Evolutionary conservation across 805 yeast species (phyloP).

Genomic region (Phaffomyces antillensis): DNA sequence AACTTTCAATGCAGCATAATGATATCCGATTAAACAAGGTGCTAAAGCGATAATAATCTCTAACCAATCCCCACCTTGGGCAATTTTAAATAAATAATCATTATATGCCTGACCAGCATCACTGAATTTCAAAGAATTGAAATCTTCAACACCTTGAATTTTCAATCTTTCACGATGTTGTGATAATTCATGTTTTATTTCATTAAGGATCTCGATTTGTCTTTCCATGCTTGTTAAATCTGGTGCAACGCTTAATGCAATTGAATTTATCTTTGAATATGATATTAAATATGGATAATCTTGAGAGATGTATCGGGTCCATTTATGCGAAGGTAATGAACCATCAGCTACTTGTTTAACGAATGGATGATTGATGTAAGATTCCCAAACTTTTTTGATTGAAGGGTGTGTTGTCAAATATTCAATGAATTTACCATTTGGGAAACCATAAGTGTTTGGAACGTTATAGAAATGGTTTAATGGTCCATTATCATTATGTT

Average conservation of each 20-base stretch:
- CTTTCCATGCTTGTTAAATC: slow-evolving; percentile 41
- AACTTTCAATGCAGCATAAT: slow-evolving; percentile 36
- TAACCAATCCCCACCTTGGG: slow-evolving; percentile 49
- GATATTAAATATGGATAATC: slow-evolving; percentile 66
- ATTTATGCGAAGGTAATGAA: slow-evolving; percentile 40
- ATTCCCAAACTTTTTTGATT: slow-evolving; percentile 48
- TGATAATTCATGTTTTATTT: slow-evolving; percentile 47
- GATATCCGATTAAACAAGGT: slow-evolving; percentile 68
- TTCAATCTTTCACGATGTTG: slow-evolving; percentile 47
- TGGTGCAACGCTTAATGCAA: slow-evolving; percentile 59
- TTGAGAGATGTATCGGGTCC: slow-evolving; percentile 45
- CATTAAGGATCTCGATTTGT: slow-evolving; percentile 43
- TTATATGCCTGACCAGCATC: slow-evolving; percentile 56
- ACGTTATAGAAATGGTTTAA: slow-evolving; percentile 54
- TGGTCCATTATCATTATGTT: slow-evolving; percentile 46
- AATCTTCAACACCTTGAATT: slow-evolving; percentile 36
- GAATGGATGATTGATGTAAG: slow-evolving; percentile 57
- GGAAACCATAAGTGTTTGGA: slow-evolving; percentile 7
- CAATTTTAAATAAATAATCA: slow-evolving; percentile 48
- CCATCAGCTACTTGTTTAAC: slow-evolving; percentile 46
- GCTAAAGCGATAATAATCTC: slow-evolving; percentile 62
- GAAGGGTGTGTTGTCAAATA: slow-evolving; percentile 50
- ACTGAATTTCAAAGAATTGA: slow-evolving; percentile 41
- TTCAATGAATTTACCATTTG: slow-evolving; percentile 31
- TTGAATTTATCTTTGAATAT: slow-evolving; percentile 58